Percentiles rank a stretch among this genome's conserved stretches.
Evolutionary conservation across 768 basidiomycete species (phyloP).

Genomic region (Amanita fuliginea): DNA sequence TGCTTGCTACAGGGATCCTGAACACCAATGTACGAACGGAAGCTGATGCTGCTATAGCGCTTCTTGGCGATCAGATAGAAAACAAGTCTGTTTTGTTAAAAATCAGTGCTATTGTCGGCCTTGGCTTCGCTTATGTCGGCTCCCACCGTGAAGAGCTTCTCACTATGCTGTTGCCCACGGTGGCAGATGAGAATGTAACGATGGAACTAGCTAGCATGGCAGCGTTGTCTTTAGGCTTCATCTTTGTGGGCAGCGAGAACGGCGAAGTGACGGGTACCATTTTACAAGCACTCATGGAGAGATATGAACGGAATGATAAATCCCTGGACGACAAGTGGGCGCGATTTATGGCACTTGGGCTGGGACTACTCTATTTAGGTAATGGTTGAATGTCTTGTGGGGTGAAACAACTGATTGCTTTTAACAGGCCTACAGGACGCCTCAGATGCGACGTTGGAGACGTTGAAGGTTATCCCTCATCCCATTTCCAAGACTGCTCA

Average conservation of each 20-base stretch:
- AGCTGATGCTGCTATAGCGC: slow-evolving; percentile 83
- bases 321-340: slow-evolving; percentile 91
- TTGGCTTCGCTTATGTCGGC: slow-evolving; percentile 93
- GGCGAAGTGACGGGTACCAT: slow-evolving; percentile 88
- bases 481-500: slow-evolving; percentile 85
- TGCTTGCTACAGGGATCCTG: slow-evolving; percentile 89
- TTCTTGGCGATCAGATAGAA: slow-evolving; percentile 83
- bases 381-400: slow-evolving; percentile 12
- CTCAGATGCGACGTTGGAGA: slow-evolving; percentile 89
- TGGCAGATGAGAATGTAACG: slow-evolving; percentile 70
- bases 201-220: slow-evolving; percentile 88
- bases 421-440: slow-evolving; percentile 77
- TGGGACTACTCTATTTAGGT: slow-evolving; percentile 91
- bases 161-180: slow-evolving; percentile 62
- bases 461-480: slow-evolving; percentile 87
- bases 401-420: neutral
- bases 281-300: slow-evolving; percentile 86
- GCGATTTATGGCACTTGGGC: slow-evolving; percentile 78
- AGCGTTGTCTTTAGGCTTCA: slow-evolving; percentile 84
- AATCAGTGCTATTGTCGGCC: slow-evolving; percentile 82
- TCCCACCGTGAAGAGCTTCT: slow-evolving; percentile 83
- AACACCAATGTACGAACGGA: slow-evolving; percentile 86
- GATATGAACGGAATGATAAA: slow-evolving; percentile 47
- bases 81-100: slow-evolving; percentile 78
- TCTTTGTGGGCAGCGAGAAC: slow-evolving; percentile 91